Base-by-base conservation (phyloP, 331 rosid species). In the Quercus lobata region DNA sequence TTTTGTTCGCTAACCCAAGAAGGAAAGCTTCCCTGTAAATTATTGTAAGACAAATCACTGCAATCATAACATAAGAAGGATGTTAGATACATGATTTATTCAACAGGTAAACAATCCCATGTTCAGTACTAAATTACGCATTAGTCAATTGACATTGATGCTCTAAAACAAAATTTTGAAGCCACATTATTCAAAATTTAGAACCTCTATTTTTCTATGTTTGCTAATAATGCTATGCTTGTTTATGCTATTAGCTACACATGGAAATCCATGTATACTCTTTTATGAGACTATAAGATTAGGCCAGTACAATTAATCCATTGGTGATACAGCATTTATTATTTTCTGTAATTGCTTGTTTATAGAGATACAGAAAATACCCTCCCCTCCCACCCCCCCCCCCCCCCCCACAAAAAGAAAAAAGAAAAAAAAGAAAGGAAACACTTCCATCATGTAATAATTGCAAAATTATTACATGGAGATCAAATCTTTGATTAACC, bases 11-110 rank as follows among this genome's bases (percentile, higher is more conserved):
- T 87, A 74, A 80, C 87, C 98, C 98, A 94, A 74, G 97, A 81
- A 71, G 98, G 98, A 68, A 94, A 35, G 74, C 83, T 86, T 69
- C 97, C 97, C 3, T 83, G 57, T 66, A 92, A 85, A 79, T 83
- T 62, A 82, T 94, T 94, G 91, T 94, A 92, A 7, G 97, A 94
- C 72, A 92, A 58, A 84, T 94, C 98, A 83, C 98, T 94, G 89
- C 86, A 76, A 81, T 41, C 63, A 84, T 73, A 15, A 52, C 77
- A 86, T 49, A 29, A 61, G 5, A 57, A 71, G 44, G 8, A 49
- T 52, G 57, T 11, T 49, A 62, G n/a, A 62, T 78, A 58, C 55
- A 46, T 30, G 24, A 37, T 65, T 15, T 22, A 30, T 65, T 16
- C 22, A 65, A 8, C 18, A 18, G n/a, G 49, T 18, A 32, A 6